A percentile compares a stretch with the other conserved stretches of the same genome.
These are phyloP conservation scores for Mycena sanguinolenta DNA, from an alignment of 768 basidiomycete genomes.

Conservation along the genomic window DNA sequence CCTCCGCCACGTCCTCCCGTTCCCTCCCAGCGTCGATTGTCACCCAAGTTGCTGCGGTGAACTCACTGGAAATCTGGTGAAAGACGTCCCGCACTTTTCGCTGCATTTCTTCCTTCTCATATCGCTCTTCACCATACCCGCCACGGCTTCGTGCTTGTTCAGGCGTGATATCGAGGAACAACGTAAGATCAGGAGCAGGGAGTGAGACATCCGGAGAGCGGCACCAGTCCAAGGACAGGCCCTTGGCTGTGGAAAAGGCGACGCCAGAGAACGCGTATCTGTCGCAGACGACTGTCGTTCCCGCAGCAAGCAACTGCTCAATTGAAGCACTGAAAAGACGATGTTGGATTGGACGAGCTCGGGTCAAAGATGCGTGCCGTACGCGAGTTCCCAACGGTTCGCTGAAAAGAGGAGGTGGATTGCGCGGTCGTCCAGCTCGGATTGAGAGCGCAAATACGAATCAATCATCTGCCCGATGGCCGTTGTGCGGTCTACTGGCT, in stretches of 20 bases:
- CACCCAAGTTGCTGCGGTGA: conserved; percentile 17
- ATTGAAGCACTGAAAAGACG: conserved; percentile 67
- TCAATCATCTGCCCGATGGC: conserved; percentile 94
- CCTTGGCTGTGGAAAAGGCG: conserved; percentile 84
- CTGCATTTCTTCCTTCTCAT: conserved; percentile 87
- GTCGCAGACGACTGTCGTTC: conserved; percentile 88
- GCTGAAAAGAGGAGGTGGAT: conserved; percentile 97
- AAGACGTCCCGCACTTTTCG: conserved; percentile 26
- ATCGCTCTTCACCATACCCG: conserved; percentile 89
- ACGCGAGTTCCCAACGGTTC: conserved; percentile 97
- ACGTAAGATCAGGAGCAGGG: conserved; percentile 87
- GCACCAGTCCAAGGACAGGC: conserved; percentile 87
- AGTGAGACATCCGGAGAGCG: conserved; percentile 87
- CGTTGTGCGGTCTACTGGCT: conserved; percentile 83
- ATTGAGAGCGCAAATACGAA: conserved; percentile 85
- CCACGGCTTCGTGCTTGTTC: conserved; percentile 76
- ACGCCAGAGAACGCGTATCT: conserved; percentile 97
- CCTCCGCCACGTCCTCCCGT: conserved; percentile 19
- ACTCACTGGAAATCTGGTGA: conserved; percentile 22
- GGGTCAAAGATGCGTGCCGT: conserved; percentile 42
- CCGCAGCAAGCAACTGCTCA: conserved; percentile 65
- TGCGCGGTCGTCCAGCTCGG: conserved; percentile 91
- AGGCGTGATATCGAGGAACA: conserved; percentile 89
- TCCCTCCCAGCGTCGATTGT: conserved; percentile 27
- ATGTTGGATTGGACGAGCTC: neutral